Percentiles rank a stretch among this genome's conserved stretches.
phyloP scores from a whole-genome alignment of 345 rosid species.

The Pugionium cornutum region DNA sequence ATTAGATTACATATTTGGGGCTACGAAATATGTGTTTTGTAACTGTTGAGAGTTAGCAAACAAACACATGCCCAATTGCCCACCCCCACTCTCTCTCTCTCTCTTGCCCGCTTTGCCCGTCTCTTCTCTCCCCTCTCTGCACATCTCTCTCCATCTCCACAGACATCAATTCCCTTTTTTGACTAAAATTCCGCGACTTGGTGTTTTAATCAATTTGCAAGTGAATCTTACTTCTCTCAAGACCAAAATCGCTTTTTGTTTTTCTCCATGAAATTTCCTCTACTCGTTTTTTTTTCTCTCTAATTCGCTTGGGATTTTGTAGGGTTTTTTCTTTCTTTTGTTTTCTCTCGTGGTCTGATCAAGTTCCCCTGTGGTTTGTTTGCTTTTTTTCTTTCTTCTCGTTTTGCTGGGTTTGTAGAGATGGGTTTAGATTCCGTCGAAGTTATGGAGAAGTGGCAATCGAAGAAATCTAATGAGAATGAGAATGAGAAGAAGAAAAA shows the following conservation, averaged over 20 bases:
- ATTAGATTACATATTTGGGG: not conserved
- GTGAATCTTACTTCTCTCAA: conserved; percentile 24
- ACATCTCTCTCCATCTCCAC: conserved; percentile 19
- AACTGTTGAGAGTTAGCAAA: conserved; percentile 40
- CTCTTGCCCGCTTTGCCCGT: conserved; percentile 35
- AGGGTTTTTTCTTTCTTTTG: not conserved
- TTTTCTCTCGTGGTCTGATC: conserved; percentile 14
- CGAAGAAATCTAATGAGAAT: conserved; percentile 20
- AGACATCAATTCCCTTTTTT: conserved; percentile 41
- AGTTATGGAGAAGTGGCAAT: conserved; percentile 32
- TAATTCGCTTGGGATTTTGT: conserved; percentile 15
- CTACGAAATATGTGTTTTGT: conserved; percentile 29
- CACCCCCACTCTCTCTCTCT: conserved; percentile 9
- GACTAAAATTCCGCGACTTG: conserved; percentile 33
- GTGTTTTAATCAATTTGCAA: conserved; percentile 5
- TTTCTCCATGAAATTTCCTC: not conserved
- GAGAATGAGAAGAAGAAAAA: conserved; percentile 42
- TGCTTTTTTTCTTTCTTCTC: not conserved
- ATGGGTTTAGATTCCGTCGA: conserved; percentile 39
- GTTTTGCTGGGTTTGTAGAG: not conserved
- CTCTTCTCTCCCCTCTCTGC: conserved; percentile 6
- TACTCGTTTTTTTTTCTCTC: not conserved
- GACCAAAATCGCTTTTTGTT: not conserved
- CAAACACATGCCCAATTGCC: conserved; percentile 23
- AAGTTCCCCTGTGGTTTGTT: not conserved